phyloP scores from a whole-genome alignment of 1,139 yeast species.

The Taphrina pruni region DNA sequence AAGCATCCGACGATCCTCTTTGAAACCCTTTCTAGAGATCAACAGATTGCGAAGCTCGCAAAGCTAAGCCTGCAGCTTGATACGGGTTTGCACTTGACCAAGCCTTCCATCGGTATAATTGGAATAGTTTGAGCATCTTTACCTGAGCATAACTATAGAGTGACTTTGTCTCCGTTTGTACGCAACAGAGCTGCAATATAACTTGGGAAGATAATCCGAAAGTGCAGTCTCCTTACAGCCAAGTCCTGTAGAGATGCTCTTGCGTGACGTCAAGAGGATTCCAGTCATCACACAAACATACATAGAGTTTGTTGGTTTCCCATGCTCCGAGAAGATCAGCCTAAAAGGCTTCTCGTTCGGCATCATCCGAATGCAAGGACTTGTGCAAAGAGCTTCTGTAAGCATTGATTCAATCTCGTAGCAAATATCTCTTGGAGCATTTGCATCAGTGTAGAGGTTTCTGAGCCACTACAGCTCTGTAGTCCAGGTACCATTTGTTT shows the following conservation, averaged over 20 bases:
- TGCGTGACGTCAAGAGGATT: background rate
- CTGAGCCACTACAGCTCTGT: slow-evolving; percentile 1
- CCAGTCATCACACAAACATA: background rate
- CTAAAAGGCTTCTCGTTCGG: background rate
- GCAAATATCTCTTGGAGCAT: background rate
- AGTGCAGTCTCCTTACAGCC: background rate
- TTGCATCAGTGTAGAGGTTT: background rate
- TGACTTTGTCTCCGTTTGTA: too few relatives aligned
- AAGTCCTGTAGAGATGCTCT: background rate
- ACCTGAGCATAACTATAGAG: too few relatives aligned
- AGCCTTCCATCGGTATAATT: too few relatives aligned
- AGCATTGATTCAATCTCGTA: background rate
- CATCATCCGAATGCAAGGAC: background rate
- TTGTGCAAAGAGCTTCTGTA: background rate
- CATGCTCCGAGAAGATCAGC: background rate
- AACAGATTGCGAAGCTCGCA: background rate
- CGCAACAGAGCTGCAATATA: too few relatives aligned
- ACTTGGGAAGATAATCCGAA: background rate
- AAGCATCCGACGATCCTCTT: background rate
- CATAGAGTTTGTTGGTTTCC: background rate
- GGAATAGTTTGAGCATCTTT: too few relatives aligned
- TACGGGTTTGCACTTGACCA: too few relatives aligned
- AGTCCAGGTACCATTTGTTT: slow-evolving; percentile 2
- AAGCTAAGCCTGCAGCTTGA: too few relatives aligned
- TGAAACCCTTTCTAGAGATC: background rate